Evolutionary conservation across 495 filamentous ascomycete species (phyloP).

Genomic region (Penicillium steckii): DNA sequence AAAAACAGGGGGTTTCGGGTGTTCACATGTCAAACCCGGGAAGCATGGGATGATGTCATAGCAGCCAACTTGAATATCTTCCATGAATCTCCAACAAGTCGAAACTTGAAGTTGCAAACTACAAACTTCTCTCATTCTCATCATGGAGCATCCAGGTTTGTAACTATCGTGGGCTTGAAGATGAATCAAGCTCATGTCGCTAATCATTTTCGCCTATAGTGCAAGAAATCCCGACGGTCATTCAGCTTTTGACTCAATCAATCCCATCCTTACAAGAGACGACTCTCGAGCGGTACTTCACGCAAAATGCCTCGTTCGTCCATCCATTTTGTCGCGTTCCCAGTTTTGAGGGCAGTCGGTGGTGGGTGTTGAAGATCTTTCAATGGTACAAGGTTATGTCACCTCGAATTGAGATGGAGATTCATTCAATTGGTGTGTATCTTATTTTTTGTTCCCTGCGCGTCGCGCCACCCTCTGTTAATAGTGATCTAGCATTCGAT

Average conservation of each 20-base stretch:
- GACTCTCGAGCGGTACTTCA: constrained; percentile 68
- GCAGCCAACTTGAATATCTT: neutral
- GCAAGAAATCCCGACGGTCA: constrained; percentile 58
- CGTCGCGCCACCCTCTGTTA: neutral
- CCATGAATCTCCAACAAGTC: neutral
- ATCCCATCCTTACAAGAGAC: constrained; percentile 59
- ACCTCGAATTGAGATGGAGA: constrained; percentile 65
- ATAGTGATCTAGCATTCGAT: constrained; percentile 61
- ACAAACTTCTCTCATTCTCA: neutral
- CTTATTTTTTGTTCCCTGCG: neutral
- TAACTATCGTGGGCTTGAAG: neutral
- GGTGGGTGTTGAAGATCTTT: constrained; percentile 65
- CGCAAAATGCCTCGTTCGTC: constrained; percentile 63
- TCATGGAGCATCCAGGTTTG: constrained; percentile 9
- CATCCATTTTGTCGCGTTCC: constrained; percentile 81
- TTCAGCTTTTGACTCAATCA: constrained; percentile 64
- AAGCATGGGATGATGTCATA: constrained; percentile 24
- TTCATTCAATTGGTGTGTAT: constrained; percentile 65
- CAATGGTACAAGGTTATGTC: constrained; percentile 86
- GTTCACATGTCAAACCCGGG: constrained; percentile 8
- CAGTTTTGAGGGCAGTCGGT: constrained; percentile 54
- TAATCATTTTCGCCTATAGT: constrained; percentile 23
- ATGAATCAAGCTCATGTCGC: neutral
- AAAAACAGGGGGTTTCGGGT: neutral
- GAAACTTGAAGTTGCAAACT: neutral